Conservation (phyloP, 305 asterid genomes). For the Fraxinus dipetala region DNA sequence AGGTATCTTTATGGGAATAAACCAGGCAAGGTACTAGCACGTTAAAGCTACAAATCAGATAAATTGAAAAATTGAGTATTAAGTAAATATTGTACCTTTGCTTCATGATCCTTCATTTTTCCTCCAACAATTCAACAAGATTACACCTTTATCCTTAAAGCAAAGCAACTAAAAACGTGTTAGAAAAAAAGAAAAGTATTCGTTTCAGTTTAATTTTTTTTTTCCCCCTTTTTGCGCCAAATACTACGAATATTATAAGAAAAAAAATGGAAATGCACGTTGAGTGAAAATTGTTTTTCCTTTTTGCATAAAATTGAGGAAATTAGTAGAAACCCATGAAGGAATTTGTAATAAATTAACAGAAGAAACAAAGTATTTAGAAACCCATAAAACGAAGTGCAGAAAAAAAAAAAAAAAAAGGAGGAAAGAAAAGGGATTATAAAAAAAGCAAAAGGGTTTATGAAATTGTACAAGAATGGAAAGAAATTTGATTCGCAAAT, state of each 20-base stretch:
- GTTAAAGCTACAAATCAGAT: background rate
- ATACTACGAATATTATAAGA: background rate
- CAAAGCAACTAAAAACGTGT: background rate
- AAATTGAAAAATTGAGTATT: background rate
- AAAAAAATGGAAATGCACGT: background rate
- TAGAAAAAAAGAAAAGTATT: background rate
- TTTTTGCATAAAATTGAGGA: background rate
- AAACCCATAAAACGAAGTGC: background rate
- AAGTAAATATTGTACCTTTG: slow-evolving; percentile 32
- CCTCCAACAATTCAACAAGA: background rate
- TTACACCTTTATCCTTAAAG: background rate
- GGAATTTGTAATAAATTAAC: background rate
- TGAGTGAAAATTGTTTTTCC: background rate
- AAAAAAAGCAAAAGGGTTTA: background rate
- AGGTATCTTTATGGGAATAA: background rate
- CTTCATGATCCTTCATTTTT: slow-evolving; percentile 43
- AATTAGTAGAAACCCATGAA: background rate
- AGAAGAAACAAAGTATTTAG: background rate
- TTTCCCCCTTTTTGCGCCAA: background rate
- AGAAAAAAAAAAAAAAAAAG: background rate
- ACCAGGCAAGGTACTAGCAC: background rate
- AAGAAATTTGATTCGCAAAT: background rate
- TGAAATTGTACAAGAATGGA: background rate
- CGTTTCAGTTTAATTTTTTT: background rate
- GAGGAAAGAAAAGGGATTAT: background rate